Evolutionary conservation across 176 grass and related monocot genomes (phyloP).

Genomic region (Dactylis glomerata): DNA sequence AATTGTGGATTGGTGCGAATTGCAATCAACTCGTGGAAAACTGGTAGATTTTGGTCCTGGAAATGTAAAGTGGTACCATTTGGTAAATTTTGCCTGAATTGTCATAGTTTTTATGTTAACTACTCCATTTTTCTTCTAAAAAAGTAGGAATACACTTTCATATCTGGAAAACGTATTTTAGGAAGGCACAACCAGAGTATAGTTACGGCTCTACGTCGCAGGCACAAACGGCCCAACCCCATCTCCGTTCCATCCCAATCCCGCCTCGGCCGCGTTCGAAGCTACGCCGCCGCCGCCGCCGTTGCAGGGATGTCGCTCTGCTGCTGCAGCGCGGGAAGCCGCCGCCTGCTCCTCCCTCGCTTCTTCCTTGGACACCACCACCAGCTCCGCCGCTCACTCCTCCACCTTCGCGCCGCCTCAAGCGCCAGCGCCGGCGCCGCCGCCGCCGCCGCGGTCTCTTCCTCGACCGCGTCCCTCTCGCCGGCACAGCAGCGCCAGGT

Average conservation of each 20-base stretch:
- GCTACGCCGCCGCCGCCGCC: neutral
- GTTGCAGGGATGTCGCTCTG: slow-evolving; percentile 31
- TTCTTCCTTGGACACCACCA: neutral
- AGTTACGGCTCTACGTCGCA: neutral
- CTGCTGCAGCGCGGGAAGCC: slow-evolving; percentile 27
- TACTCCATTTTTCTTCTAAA: no score
- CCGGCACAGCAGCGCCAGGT: slow-evolving; percentile 70
- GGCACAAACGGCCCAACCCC: neutral
- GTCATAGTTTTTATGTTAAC: no score
- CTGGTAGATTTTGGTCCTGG: no score
- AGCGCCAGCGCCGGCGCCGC: neutral
- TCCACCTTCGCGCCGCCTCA: neutral
- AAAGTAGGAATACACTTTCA: neutral
- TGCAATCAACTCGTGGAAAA: no score
- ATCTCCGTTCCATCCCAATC: neutral
- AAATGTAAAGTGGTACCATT: no score
- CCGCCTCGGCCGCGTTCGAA: neutral
- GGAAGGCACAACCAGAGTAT: neutral
- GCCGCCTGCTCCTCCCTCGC: slow-evolving; percentile 16
- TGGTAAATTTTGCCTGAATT: no score
- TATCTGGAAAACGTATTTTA: neutral
- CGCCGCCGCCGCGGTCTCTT: neutral
- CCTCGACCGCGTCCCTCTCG: slow-evolving; percentile 32
- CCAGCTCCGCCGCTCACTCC: neutral
- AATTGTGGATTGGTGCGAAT: no score